Evolutionary conservation across 331 rosid species (phyloP).

Genomic region (Quercus lobata): DNA sequence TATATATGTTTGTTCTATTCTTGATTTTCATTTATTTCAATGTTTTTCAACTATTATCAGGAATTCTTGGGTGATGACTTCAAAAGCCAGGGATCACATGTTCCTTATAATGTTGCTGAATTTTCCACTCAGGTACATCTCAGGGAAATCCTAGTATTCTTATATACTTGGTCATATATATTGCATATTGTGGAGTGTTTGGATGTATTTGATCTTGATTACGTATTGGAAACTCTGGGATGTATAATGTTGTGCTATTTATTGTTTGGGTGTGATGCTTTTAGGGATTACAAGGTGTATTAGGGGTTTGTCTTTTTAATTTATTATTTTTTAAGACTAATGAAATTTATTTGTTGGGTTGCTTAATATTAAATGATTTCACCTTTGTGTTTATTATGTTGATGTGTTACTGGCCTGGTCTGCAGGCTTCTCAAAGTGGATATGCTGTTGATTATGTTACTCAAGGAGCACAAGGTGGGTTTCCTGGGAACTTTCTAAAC

Average conservation of each 20-base stretch:
- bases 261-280: neutral
- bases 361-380: neutral
- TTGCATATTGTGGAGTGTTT: neutral
- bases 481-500: conserved; percentile 88
- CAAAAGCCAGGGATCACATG: conserved; percentile 99
- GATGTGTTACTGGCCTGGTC: conserved; percentile 3
- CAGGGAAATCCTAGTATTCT: neutral
- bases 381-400: neutral
- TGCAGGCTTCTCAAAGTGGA: conserved; percentile 94
- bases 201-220: neutral
- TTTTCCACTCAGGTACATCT: conserved; percentile 82
- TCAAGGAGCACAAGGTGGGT: conserved; percentile 95
- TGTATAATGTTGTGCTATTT: neutral
- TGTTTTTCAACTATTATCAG: conserved; percentile 34
- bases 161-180: neutral
- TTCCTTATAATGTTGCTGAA: conserved; percentile 91
- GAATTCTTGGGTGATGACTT: conserved; percentile 99
- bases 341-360: neutral
- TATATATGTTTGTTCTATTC: neutral
- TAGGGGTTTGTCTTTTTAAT: neutral
- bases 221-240: neutral
- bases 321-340: neutral
- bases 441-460: conserved; percentile 88
- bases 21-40: conserved; percentile 3
- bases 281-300: neutral